Conservation (phyloP, 805 yeast genomes). For the Schwanniomyces sp. region DNA sequence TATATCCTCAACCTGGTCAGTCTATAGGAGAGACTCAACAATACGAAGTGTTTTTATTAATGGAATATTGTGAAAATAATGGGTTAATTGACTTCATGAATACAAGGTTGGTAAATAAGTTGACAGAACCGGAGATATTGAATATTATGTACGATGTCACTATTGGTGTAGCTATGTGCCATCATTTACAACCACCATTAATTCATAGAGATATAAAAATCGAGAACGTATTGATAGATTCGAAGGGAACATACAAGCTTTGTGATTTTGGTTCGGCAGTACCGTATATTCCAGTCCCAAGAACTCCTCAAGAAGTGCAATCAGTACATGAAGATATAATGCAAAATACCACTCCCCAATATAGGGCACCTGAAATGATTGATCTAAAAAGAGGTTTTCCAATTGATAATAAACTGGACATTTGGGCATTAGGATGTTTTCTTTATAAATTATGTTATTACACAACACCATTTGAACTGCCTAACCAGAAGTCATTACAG, state of each 20-base stretch:
- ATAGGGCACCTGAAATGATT: slow-evolving; percentile 82
- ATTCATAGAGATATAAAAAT: slow-evolving; percentile 81
- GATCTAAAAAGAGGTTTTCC: slow-evolving; percentile 68
- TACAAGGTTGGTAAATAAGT: slow-evolving; percentile 60
- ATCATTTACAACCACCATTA: slow-evolving; percentile 66
- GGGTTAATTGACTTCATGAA: slow-evolving; percentile 83
- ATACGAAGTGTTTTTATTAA: slow-evolving; percentile 74
- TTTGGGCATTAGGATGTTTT: slow-evolving; percentile 84
- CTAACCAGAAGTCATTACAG: slow-evolving; percentile 30
- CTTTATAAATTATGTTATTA: slow-evolving; percentile 76
- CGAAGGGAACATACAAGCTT: slow-evolving; percentile 58
- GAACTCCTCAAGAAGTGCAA: slow-evolving; percentile 57
- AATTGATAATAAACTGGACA: slow-evolving; percentile 78
- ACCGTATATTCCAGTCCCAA: slow-evolving; percentile 61
- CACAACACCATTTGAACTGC: slow-evolving; percentile 77
- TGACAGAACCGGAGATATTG: slow-evolving; percentile 67
- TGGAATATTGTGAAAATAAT: slow-evolving; percentile 77
- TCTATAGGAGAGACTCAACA: slow-evolving; percentile 37
- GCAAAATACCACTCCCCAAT: slow-evolving; percentile 83
- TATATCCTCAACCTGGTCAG: slow-evolving; percentile 21
- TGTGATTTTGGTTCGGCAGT: slow-evolving; percentile 86
- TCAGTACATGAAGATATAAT: slow-evolving; percentile 65
- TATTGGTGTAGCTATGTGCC: slow-evolving; percentile 77
- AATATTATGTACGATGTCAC: slow-evolving; percentile 68
- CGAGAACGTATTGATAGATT: slow-evolving; percentile 72